Conservation (phyloP, 495 filamentous ascomycete species). For the Daldinia childiae region DNA sequence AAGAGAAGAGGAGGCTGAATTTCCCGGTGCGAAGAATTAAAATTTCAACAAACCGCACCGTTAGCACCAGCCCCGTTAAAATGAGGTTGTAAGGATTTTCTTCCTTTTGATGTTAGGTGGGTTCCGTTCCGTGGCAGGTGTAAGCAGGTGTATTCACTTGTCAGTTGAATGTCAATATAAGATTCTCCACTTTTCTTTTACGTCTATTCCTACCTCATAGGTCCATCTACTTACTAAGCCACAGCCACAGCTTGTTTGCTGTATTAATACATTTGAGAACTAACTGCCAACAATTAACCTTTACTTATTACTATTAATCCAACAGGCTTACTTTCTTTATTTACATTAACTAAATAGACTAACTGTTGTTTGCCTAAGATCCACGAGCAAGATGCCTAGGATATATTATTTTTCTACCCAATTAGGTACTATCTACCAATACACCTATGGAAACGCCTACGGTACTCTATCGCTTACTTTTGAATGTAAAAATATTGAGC, state of each 20-base stretch:
- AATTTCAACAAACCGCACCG: conserved; percentile 15
- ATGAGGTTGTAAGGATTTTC: conserved; percentile 21
- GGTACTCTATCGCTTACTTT: not conserved
- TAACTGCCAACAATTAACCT: not conserved
- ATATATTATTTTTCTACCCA: no score
- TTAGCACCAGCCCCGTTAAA: conserved; percentile 28
- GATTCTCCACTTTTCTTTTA: no score
- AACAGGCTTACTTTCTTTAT: no score
- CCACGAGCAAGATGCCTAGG: not conserved
- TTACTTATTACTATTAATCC: no score
- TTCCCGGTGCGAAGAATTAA: conserved; percentile 19
- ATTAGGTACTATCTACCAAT: not conserved
- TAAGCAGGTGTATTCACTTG: not conserved
- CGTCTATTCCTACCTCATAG: no score
- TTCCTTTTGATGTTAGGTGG: not conserved
- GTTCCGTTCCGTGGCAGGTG: not conserved
- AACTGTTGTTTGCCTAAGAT: not conserved
- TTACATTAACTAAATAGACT: not conserved
- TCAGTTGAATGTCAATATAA: not conserved
- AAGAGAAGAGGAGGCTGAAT: conserved; percentile 34
- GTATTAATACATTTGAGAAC: not conserved
- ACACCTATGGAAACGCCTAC: not conserved
- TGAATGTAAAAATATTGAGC: not conserved
- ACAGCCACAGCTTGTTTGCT: no score
- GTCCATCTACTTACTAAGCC: no score